phyloP scores from a whole-genome alignment of 2,329 filamentous ascomycete species.

The Pseudogymnoascus sp. region DNA sequence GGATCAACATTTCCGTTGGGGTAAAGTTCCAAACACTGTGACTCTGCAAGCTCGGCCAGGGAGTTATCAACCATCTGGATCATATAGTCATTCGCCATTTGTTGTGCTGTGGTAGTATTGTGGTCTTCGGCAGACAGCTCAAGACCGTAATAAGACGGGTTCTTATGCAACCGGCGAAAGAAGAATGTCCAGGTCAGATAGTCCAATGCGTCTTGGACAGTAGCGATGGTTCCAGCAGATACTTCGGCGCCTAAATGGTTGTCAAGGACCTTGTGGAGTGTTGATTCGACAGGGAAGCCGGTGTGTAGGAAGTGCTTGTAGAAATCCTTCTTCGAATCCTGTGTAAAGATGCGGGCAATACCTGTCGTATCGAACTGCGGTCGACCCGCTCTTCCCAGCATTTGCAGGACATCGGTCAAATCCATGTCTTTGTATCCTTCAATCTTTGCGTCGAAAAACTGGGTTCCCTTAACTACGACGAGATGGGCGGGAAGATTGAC shows the following conservation, averaged over 20 bases:
- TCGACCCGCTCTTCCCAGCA: constrained; percentile 90
- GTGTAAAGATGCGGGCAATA: constrained; percentile 94
- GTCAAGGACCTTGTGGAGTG: constrained; percentile 89
- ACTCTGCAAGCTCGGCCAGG: constrained; percentile 70
- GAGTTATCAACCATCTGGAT: constrained; percentile 84
- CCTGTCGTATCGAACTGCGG: constrained; percentile 95
- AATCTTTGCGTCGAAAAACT: constrained; percentile 96
- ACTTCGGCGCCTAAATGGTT: constrained; percentile 95
- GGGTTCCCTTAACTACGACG: constrained; percentile 95
- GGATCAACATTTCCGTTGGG: constrained; percentile 84
- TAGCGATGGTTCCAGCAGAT: constrained; percentile 82
- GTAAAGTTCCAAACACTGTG: constrained; percentile 73
- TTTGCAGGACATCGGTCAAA: constrained; percentile 92
- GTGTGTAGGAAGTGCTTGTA: constrained; percentile 99
- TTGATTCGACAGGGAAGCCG: constrained; percentile 94
- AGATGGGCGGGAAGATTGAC: constrained; percentile 95
- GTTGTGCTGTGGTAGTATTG: constrained; percentile 76
- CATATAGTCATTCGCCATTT: constrained; percentile 89
- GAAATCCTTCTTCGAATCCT: constrained; percentile 96
- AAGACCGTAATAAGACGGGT: constrained; percentile 94
- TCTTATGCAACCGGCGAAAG: constrained; percentile 94
- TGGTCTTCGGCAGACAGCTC: constrained; percentile 90
- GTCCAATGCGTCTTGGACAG: constrained; percentile 94
- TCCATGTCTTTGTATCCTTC: constrained; percentile 99
- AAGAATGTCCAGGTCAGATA: constrained; percentile 99